phyloP scores from a whole-genome alignment of 2,329 filamentous ascomycete genomes.

The Dryadomyces quercus-mongolicae region DNA sequence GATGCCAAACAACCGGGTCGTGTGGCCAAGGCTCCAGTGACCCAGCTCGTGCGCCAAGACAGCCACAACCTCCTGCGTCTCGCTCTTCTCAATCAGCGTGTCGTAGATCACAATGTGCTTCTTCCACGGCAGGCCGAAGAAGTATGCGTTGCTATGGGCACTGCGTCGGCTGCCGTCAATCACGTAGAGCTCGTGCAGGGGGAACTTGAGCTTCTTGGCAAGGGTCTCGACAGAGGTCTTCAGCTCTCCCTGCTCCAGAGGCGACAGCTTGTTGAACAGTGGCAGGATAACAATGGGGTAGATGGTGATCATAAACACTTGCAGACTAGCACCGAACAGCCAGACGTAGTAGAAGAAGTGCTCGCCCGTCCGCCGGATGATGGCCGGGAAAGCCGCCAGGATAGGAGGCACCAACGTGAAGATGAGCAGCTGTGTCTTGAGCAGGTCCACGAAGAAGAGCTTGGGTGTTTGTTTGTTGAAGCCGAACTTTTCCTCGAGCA shows the following conservation, averaged over 20 bases:
- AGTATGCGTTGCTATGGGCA: slow-evolving; percentile 81
- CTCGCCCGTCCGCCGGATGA: slow-evolving; percentile 86
- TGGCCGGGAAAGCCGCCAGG: slow-evolving; percentile 82
- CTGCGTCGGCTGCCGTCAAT: slow-evolving; percentile 87
- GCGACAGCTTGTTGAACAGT: slow-evolving; percentile 95
- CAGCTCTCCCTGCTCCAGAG: slow-evolving; percentile 73
- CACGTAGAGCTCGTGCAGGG: slow-evolving; percentile 83
- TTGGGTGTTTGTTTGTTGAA: slow-evolving; percentile 97
- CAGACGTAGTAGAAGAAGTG: slow-evolving; percentile 98
- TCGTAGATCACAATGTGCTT: slow-evolving; percentile 99
- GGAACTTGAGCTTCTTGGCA: slow-evolving; percentile 76
- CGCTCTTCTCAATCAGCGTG: slow-evolving; percentile 90
- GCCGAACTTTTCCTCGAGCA: slow-evolving; percentile 91
- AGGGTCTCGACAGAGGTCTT: slow-evolving; percentile 81
- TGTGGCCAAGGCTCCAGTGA: slow-evolving; percentile 95
- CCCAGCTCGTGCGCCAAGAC: slow-evolving; percentile 92
- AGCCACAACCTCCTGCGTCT: slow-evolving; percentile 83
- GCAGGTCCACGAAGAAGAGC: slow-evolving; percentile 77
- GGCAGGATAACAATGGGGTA: slow-evolving; percentile 92
- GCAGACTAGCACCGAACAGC: slow-evolving; percentile 79
- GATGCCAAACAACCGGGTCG: slow-evolving; percentile 80
- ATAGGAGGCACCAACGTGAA: slow-evolving; percentile 75
- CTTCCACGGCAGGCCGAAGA: slow-evolving; percentile 97
- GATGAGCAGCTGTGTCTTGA: slow-evolving; percentile 80
- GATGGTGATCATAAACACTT: slow-evolving; percentile 90